Evolutionary conservation across 1,284 basidiomycete genomes (phyloP).

Genomic region (Boletus austroedulis): DNA sequence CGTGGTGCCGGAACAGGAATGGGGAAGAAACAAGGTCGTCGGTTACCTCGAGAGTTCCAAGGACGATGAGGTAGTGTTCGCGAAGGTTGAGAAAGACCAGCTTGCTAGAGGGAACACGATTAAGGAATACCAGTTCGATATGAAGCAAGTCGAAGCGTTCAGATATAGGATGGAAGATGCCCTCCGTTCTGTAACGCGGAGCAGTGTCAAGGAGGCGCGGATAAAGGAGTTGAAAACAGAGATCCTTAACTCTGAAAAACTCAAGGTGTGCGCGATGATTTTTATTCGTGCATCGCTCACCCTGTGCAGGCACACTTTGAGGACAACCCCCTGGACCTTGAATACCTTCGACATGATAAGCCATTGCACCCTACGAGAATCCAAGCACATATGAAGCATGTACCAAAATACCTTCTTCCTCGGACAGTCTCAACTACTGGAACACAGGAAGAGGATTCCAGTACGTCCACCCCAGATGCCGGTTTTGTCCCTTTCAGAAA

Average conservation of each 20-base stretch:
- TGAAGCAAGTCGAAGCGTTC: slow-evolving; percentile 97
- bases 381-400: slow-evolving; percentile 93
- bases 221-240: slow-evolving; percentile 94
- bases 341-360: slow-evolving; percentile 93
- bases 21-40: slow-evolving; percentile 76
- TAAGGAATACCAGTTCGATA: slow-evolving; percentile 91
- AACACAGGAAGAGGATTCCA: slow-evolving; percentile 23
- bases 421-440: slow-evolving; percentile 60
- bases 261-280: slow-evolving; percentile 66
- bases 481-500: slow-evolving; percentile 76
- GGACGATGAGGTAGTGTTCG: slow-evolving; percentile 73
- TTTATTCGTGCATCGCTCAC: slow-evolving; percentile 4
- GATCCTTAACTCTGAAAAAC: slow-evolving; percentile 91
- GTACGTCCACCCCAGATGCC: slow-evolving; percentile 29
- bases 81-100: slow-evolving; percentile 73
- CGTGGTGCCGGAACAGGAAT: slow-evolving; percentile 73
- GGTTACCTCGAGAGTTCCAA: slow-evolving; percentile 65
- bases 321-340: slow-evolving; percentile 93
- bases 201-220: slow-evolving; percentile 85
- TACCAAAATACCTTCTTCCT: slow-evolving; percentile 92
- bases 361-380: slow-evolving; percentile 85
- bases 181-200: slow-evolving; percentile 82
- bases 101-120: slow-evolving; percentile 72
- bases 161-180: slow-evolving; percentile 98
- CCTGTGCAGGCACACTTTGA: slow-evolving; percentile 86